Conservation (phyloP, 2,329 filamentous ascomycete species). For the Xylariaceae sp. region DNA sequence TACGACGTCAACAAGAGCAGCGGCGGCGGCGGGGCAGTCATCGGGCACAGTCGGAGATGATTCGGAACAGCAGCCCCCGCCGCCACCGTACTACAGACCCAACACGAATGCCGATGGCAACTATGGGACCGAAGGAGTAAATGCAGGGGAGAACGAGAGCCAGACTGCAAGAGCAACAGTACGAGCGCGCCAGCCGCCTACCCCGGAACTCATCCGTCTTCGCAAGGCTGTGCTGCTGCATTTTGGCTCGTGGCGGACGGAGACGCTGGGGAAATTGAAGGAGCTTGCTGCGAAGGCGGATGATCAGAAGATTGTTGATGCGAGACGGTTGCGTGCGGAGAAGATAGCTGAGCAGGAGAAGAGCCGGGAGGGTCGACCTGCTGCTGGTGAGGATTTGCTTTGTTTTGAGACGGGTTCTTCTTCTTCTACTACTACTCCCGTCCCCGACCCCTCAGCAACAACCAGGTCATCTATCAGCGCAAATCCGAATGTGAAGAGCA, state of each 20-base stretch:
- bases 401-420: constrained; percentile 34
- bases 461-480: too few species aligned
- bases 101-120: constrained; percentile 13
- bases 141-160: not conserved
- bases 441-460: not conserved
- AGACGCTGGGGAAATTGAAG: constrained; percentile 65
- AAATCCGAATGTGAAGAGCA: not conserved
- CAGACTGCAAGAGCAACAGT: not conserved
- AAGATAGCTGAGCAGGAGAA: constrained; percentile 39
- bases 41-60: too few species aligned
- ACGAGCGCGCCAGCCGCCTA: constrained; percentile 4
- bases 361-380: constrained; percentile 32
- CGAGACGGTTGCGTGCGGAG: constrained; percentile 43
- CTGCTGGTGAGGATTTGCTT: constrained; percentile 39
- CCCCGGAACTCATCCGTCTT: constrained; percentile 34
- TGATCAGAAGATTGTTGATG: constrained; percentile 43
- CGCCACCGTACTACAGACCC: constrained; percentile 20
- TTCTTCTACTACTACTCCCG: not conserved
- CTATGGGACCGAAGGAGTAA: constrained; percentile 10
- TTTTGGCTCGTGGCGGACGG: constrained; percentile 73
- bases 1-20: too few species aligned
- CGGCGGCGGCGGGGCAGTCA: not conserved
- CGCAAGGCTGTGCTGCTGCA: constrained; percentile 57
- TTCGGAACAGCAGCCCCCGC: constrained; percentile 5
- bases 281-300: constrained; percentile 58